Conservation (phyloP, 1,139 yeast species). For the Taiozyma sp. region DNA sequence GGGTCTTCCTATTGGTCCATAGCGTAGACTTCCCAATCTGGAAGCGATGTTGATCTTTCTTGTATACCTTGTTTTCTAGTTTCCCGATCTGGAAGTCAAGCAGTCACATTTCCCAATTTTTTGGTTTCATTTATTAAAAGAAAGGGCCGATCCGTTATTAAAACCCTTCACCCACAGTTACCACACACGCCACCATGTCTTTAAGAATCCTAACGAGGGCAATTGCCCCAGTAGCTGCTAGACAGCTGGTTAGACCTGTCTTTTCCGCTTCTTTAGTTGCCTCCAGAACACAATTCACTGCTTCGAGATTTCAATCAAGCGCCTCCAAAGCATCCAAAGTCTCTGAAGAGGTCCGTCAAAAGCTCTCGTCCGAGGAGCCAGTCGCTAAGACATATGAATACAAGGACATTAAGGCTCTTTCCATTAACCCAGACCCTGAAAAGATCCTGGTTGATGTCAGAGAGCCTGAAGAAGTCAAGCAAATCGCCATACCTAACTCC, state of each 20-base stretch:
- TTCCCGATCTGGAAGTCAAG: conserved; percentile 11
- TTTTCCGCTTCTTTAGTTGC: neutral
- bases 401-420: conserved; percentile 48
- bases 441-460: conserved; percentile 79
- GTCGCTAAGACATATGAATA: conserved; percentile 53
- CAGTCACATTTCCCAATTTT: neutral
- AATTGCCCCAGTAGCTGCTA: neutral
- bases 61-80: conserved; percentile 3
- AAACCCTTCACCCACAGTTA: neutral
- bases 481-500: conserved; percentile 77
- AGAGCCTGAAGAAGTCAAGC: conserved; percentile 77
- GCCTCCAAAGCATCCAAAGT: conserved; percentile 8
- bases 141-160: neutral
- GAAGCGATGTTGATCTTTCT: neutral
- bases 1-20: conserved; percentile 6
- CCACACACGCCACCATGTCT: neutral
- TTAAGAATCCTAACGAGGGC: neutral
- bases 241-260: neutral
- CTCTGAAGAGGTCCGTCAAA: conserved; percentile 8
- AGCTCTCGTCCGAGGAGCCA: conserved; percentile 15
- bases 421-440: conserved; percentile 35
- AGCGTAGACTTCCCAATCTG: neutral
- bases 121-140: too few relatives aligned
- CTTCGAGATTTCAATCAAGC: conserved; percentile 12
- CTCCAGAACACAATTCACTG: neutral